A percentile compares a stretch with the other conserved stretches of the same genome.
phyloP scores from a whole-genome alignment of 805 yeast species.

The Komagataella kurtzmanii region DNA sequence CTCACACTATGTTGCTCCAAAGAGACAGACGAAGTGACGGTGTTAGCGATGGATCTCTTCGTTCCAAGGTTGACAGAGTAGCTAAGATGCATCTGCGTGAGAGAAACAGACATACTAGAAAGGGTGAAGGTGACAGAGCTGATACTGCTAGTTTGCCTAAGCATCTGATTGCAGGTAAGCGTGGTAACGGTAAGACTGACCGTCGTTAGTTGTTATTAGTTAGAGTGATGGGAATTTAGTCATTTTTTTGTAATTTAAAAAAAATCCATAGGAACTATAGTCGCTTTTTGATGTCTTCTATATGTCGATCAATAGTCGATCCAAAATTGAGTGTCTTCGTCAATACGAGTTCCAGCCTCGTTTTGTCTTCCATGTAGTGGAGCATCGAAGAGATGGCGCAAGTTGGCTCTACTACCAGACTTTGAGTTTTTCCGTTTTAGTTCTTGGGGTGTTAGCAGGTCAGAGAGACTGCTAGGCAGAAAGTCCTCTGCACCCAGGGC shows the following conservation, averaged over 20 bases:
- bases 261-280: constrained; percentile 6
- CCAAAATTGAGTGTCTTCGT: background rate
- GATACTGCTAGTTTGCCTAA: constrained; percentile 75
- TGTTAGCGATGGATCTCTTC: constrained; percentile 64
- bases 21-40: constrained; percentile 79
- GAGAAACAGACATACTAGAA: constrained; percentile 83
- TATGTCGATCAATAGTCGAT: background rate
- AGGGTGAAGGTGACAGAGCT: constrained; percentile 95
- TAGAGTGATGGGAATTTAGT: background rate
- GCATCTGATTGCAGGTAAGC: constrained; percentile 92
- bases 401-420: constrained; percentile 15
- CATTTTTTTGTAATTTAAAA: constrained; percentile 3
- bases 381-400: background rate
- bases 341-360: constrained; percentile 23
- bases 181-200: constrained; percentile 90
- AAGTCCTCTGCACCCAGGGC: constrained; percentile 49
- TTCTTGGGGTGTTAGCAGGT: constrained; percentile 73
- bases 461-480: constrained; percentile 73
- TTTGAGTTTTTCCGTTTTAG: constrained; percentile 56
- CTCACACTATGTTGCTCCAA: constrained; percentile 39
- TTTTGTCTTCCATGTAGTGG: constrained; percentile 12
- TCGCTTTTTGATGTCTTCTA: background rate
- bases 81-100: constrained; percentile 86
- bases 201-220: constrained; percentile 42
- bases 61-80: constrained; percentile 78